These are phyloP conservation scores for Steccherinum ochraceum DNA, from an alignment of 768 basidiomycete genomes.

Conservation along the genomic window DNA sequence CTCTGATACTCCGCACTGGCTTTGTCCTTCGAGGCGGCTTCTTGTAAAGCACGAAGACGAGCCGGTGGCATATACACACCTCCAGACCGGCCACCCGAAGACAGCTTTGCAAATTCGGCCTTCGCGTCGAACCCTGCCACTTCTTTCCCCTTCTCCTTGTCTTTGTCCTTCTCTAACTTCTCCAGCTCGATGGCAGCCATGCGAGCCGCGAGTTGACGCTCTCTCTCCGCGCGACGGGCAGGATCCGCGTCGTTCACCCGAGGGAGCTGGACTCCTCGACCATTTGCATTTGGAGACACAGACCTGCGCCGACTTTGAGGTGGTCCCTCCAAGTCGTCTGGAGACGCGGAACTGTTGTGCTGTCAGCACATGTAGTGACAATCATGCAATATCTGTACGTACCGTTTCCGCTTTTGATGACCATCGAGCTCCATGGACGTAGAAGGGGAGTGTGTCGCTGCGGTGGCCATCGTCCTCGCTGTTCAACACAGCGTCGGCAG, in stretches of 20 bases:
- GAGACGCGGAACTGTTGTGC: constrained; percentile 26
- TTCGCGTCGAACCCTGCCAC: constrained; percentile 52
- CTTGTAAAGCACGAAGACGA: constrained; percentile 83
- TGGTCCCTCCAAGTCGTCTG: constrained; percentile 27
- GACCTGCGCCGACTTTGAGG: constrained; percentile 38
- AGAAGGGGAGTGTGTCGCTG: constrained; percentile 25
- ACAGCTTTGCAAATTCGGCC: constrained; percentile 86
- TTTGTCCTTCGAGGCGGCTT: constrained; percentile 77
- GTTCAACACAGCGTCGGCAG: constrained; percentile 10
- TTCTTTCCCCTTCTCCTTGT: constrained; percentile 28
- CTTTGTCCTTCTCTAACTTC: constrained; percentile 46
- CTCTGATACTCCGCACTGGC: constrained; percentile 86
- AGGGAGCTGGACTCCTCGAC: constrained; percentile 32
- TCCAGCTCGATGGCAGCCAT: constrained; percentile 65
- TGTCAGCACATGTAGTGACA: neutral
- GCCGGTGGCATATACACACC: constrained; percentile 98
- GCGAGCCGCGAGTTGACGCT: constrained; percentile 70
- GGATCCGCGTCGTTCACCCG: constrained; percentile 72
- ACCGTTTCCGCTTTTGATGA: constrained; percentile 44
- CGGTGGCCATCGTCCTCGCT: constrained; percentile 35
- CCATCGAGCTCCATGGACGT: constrained; percentile 23
- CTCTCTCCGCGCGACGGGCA: constrained; percentile 65
- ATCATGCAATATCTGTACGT: neutral
- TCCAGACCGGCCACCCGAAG: constrained; percentile 76
- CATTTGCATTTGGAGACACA: constrained; percentile 27